Conservation (phyloP, 768 basidiomycete species). For the Xanthoconium purpureum region DNA sequence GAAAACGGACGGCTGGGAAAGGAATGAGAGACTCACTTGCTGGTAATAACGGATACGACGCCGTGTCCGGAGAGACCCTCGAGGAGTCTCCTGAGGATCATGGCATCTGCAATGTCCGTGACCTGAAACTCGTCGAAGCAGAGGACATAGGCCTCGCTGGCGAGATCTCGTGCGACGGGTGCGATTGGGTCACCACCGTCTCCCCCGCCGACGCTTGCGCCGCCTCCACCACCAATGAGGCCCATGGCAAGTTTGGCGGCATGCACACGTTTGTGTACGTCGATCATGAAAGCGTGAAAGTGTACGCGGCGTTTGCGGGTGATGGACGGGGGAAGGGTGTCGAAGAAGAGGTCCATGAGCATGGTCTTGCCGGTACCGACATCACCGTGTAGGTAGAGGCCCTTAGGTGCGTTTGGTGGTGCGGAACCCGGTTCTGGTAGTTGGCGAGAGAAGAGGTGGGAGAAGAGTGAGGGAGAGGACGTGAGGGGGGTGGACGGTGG, state of each 20-base stretch:
- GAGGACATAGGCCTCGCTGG: constrained; percentile 76
- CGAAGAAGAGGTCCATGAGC: constrained; percentile 98
- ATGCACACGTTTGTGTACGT: constrained; percentile 92
- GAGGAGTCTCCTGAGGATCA: constrained; percentile 90
- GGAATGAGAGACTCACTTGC: constrained; percentile 64
- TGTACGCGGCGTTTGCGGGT: constrained; percentile 85
- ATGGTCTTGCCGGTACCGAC: constrained; percentile 98
- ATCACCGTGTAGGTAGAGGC: constrained; percentile 93
- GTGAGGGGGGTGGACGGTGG: constrained; percentile 37
- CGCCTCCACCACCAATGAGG: constrained; percentile 39
- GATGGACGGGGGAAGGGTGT: constrained; percentile 66
- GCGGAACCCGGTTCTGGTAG: constrained; percentile 28
- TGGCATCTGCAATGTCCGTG: constrained; percentile 96
- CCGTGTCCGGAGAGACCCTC: constrained; percentile 85
- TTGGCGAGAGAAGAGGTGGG: constrained; percentile 30
- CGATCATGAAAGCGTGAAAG: constrained; percentile 99
- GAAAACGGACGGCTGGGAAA: neutral
- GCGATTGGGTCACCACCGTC: constrained; percentile 72
- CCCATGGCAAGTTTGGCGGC: constrained; percentile 74
- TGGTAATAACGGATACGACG: constrained; percentile 93
- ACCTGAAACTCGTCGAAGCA: constrained; percentile 99
- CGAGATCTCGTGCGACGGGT: constrained; percentile 85
- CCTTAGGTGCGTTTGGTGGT: constrained; percentile 65
- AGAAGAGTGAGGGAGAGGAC: constrained; percentile 16
- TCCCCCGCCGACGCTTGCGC: constrained; percentile 25